Percentiles rank a stretch among this genome's conserved stretches.
phyloP scores from a whole-genome alignment of 306 rosid genomes.

The Pachyrhizus erosus region DNA sequence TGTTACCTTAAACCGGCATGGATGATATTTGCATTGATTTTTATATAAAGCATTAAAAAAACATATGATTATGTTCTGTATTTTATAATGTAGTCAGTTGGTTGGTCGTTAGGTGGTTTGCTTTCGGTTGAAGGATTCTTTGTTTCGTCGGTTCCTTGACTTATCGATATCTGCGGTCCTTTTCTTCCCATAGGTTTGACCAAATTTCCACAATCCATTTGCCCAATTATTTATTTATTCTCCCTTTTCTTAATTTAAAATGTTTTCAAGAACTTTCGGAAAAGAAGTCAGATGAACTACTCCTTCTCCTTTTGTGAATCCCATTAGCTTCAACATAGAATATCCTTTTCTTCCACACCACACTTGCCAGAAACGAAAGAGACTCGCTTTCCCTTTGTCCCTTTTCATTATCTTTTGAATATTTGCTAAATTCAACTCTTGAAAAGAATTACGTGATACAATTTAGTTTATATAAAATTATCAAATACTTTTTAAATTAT shows the following conservation, averaged over 20 bases:
- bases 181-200: conserved; percentile 56
- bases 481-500: too few relatives aligned
- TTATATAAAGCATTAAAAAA: neutral
- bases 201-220: conserved; percentile 39
- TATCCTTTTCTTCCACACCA: conserved; percentile 61
- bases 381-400: neutral
- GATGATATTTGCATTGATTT: neutral
- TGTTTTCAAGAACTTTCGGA: conserved; percentile 52
- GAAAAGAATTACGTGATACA: neutral
- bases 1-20: too few relatives aligned
- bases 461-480: neutral
- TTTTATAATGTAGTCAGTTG: conserved; percentile 52
- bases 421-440: neutral
- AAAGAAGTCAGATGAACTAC: conserved; percentile 46
- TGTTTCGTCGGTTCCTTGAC: conserved; percentile 59
- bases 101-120: conserved; percentile 73
- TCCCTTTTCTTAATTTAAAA: neutral
- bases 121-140: conserved; percentile 70
- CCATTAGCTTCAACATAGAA: conserved; percentile 39
- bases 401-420: neutral
- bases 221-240: neutral
- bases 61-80: neutral
- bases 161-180: conserved; percentile 47
- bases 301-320: conserved; percentile 10
- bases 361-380: conserved; percentile 22